These are phyloP conservation scores for Akanthomyces uredinophilus DNA, from an alignment of 2,329 filamentous ascomycete genomes.

Conservation along the genomic window DNA sequence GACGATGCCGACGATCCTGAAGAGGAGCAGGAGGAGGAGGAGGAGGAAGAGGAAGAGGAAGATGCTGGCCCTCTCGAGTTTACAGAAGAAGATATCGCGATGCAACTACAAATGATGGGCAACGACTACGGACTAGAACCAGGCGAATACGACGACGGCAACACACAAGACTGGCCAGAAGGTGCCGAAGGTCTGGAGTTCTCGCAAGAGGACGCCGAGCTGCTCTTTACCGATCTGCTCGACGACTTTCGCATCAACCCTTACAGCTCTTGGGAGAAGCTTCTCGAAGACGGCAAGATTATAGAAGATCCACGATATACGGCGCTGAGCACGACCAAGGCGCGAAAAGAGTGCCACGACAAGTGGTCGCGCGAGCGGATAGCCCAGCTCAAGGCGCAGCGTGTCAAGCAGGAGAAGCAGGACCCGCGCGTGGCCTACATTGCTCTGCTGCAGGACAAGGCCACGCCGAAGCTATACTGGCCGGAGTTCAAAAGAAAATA, in stretches of 20 bases:
- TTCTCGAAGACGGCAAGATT: conserved; percentile 76
- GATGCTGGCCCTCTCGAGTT: conserved; percentile 64
- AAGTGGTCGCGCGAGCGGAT: conserved; percentile 79
- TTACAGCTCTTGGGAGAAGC: conserved; percentile 85
- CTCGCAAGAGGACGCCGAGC: conserved; percentile 68
- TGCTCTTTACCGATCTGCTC: conserved; percentile 79
- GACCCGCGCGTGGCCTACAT: conserved; percentile 83
- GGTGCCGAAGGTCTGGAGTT: conserved; percentile 65
- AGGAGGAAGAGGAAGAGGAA: conserved; percentile 52
- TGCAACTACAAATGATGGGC: conserved; percentile 85
- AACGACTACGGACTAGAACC: conserved; percentile 75
- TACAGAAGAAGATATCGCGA: conserved; percentile 90
- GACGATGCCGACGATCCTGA: conserved; percentile 52
- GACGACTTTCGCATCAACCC: conserved; percentile 79
- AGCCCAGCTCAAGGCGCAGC: conserved; percentile 63
- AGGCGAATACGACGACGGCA: conserved; percentile 67
- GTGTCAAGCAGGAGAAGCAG: conserved; percentile 70
- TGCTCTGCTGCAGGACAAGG: conserved; percentile 72
- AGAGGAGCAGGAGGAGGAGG: conserved; percentile 49
- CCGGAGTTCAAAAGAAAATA: conserved; percentile 92
- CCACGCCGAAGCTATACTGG: conserved; percentile 93
- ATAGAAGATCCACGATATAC: conserved; percentile 86
- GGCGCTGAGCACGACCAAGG: conserved; percentile 72
- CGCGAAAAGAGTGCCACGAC: conserved; percentile 75
- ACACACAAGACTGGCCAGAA: conserved; percentile 60